These are phyloP conservation scores for Fusarium temperatum DNA, from an alignment of 2,329 filamentous ascomycete genomes.

Conservation along the genomic window DNA sequence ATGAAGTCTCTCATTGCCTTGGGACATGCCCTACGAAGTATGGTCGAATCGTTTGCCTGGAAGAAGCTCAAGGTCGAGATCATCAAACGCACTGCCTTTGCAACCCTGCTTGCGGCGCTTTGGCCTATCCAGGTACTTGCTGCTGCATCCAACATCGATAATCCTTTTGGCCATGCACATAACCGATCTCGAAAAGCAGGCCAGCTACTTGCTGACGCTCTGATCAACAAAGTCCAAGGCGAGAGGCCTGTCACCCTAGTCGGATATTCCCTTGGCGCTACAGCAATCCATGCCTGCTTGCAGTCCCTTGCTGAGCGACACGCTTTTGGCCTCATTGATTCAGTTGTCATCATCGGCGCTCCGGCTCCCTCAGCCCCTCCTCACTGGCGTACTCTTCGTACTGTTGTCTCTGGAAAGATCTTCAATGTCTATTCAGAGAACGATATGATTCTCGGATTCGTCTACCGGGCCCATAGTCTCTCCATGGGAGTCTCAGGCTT, in stretches of 20 bases:
- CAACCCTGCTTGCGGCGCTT: constrained; percentile 72
- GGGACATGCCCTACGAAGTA: constrained; percentile 74
- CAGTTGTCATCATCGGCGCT: constrained; percentile 82
- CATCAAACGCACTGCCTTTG: constrained; percentile 75
- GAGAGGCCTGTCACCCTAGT: constrained; percentile 82
- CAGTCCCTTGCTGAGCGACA: constrained; percentile 78
- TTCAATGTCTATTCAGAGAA: constrained; percentile 91
- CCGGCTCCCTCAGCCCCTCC: constrained; percentile 76
- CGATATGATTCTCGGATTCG: constrained; percentile 85
- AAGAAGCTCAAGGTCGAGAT: constrained; percentile 77
- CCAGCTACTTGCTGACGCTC: constrained; percentile 79
- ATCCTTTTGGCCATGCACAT: constrained; percentile 81
- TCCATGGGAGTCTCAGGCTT: constrained; percentile 86
- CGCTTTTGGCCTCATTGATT: constrained; percentile 86
- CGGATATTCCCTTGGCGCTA: constrained; percentile 83
- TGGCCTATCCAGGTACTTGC: constrained; percentile 76
- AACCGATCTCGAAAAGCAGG: constrained; percentile 84
- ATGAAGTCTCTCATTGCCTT: constrained; percentile 79
- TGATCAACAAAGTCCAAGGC: constrained; percentile 84
- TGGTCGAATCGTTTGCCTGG: constrained; percentile 82
- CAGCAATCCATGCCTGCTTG: constrained; percentile 85
- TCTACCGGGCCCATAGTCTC: constrained; percentile 85
- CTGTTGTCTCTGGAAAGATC: constrained; percentile 81
- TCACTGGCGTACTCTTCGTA: constrained; percentile 80
- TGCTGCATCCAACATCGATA: constrained; percentile 76